Percentiles rank a stretch among this genome's conserved stretches.
Conservation (phyloP, 169 alveolate genomes). For the Perkinsus olseni region DNA sequence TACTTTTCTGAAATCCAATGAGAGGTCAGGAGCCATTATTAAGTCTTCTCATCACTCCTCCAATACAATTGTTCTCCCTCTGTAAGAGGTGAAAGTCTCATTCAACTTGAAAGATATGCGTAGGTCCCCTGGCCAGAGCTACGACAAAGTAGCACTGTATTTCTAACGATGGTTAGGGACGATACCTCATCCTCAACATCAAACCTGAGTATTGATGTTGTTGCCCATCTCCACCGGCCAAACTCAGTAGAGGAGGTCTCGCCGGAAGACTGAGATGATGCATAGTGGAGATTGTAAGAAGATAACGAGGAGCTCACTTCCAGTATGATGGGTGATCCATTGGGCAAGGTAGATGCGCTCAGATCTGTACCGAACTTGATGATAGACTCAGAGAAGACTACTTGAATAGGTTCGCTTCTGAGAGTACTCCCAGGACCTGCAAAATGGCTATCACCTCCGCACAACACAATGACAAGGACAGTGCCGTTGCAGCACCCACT, state of each 20-base stretch:
- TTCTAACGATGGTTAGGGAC: background rate
- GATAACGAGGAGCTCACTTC: background rate
- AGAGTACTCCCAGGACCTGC: background rate
- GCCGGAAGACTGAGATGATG: background rate
- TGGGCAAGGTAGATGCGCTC: background rate
- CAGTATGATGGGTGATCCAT: background rate
- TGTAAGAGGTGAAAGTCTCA: background rate
- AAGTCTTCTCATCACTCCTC: background rate
- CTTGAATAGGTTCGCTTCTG: background rate
- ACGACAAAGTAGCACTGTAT: background rate
- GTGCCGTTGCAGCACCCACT: too few relatives aligned
- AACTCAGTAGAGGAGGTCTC: background rate
- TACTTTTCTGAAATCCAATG: background rate
- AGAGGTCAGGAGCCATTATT: background rate
- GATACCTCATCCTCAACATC: background rate
- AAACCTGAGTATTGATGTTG: background rate
- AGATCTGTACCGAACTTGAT: background rate
- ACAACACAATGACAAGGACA: too few relatives aligned
- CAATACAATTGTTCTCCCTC: background rate
- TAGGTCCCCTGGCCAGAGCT: background rate
- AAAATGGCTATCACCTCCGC: too few relatives aligned
- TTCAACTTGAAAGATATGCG: background rate
- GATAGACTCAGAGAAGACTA: background rate
- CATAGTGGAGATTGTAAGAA: background rate
- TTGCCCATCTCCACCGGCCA: background rate